A percentile compares a stretch with the other conserved stretches of the same genome.
Conservation (phyloP, 495 filamentous ascomycete species). For the Rusavskia elegans region DNA sequence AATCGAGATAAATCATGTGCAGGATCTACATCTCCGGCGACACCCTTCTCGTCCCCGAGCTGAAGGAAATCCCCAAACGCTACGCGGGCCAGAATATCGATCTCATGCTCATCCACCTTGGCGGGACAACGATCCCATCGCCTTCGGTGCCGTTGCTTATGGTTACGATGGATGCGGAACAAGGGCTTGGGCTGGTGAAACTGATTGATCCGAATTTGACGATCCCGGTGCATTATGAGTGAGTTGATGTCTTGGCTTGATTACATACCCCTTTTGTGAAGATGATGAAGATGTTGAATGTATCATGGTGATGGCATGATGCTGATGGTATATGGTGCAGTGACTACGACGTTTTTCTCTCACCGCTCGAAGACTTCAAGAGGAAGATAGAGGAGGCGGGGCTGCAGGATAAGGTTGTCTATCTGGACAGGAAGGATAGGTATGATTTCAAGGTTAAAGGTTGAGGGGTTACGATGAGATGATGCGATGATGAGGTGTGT, state of each 20-base stretch:
- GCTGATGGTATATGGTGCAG: no score
- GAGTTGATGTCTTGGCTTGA: constrained; percentile 6
- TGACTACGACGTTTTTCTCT: constrained; percentile 48
- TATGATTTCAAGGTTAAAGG: constrained; percentile 37
- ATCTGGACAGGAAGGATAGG: constrained; percentile 44
- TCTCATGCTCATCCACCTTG: constrained; percentile 52
- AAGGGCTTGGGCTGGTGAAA: constrained; percentile 43
- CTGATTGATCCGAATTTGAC: constrained; percentile 46
- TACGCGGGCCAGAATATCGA: constrained; percentile 38
- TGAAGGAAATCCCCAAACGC: constrained; percentile 39
- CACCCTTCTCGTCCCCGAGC: constrained; percentile 49
- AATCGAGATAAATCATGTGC: no score
- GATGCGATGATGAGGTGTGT: no score
- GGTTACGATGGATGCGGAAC: constrained; percentile 58
- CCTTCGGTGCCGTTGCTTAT: constrained; percentile 41
- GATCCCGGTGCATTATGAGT: constrained; percentile 55
- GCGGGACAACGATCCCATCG: constrained; percentile 48
- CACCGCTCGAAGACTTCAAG: constrained; percentile 43
- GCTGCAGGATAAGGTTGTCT: constrained; percentile 35
- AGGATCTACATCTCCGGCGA: constrained; percentile 61
- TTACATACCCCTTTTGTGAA: no score
- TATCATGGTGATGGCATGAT: no score
- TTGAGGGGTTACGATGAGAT: no score
- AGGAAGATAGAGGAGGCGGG: constrained; percentile 36
- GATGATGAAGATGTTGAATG: no score